phyloP scores from a whole-genome alignment of 768 basidiomycete species.

The Boletus eberwhitei region DNA sequence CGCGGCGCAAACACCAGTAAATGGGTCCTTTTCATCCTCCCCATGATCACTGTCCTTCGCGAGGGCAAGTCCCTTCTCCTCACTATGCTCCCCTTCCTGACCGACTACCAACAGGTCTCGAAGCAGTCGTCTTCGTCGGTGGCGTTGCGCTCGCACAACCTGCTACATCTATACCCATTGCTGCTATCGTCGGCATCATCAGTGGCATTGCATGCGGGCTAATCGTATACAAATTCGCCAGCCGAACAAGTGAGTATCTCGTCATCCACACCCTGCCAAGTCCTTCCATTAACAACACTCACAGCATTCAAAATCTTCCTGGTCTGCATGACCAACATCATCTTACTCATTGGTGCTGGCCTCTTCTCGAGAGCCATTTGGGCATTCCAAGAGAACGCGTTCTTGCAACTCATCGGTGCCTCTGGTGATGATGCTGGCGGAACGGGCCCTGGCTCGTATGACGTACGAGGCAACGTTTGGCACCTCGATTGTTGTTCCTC shows the following conservation, averaged over 20 bases:
- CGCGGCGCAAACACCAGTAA: constrained; percentile 54
- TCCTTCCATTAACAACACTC: not conserved
- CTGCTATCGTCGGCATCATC: constrained; percentile 81
- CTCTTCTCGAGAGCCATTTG: constrained; percentile 80
- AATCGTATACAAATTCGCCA: constrained; percentile 78
- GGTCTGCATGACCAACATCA: constrained; percentile 84
- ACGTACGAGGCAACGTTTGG: constrained; percentile 83
- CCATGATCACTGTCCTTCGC: constrained; percentile 87
- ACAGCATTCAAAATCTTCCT: constrained; percentile 83
- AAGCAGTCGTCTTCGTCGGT: constrained; percentile 91
- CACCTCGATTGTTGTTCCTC: constrained; percentile 81
- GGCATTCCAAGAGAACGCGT: constrained; percentile 67
- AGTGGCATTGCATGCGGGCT: constrained; percentile 72
- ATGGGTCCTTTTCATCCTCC: constrained; percentile 88
- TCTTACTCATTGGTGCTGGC: constrained; percentile 92
- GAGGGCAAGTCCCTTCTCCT: constrained; percentile 56
- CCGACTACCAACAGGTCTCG: constrained; percentile 50
- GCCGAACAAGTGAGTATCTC: constrained; percentile 56
- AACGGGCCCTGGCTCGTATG: constrained; percentile 81
- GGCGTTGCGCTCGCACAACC: constrained; percentile 85
- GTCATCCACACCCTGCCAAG: no score
- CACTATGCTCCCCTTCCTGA: not conserved
- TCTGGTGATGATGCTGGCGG: constrained; percentile 67
- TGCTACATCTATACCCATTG: constrained; percentile 85
- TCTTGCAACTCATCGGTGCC: constrained; percentile 64